Evolutionary conservation across 1,139 yeast species (phyloP).

Genomic region (Pichia sp.): DNA sequence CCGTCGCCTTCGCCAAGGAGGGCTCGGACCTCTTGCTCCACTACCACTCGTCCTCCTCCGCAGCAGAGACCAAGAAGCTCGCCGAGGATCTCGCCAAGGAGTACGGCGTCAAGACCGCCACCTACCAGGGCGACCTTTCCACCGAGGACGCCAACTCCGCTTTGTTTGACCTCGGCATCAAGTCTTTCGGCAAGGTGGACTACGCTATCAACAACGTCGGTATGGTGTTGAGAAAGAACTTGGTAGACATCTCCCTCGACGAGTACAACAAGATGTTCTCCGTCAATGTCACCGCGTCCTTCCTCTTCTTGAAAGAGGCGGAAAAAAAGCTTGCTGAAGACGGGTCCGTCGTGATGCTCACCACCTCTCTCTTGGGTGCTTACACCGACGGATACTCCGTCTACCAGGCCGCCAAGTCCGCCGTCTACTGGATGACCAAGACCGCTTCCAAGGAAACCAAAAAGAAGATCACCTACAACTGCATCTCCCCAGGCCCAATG

Average conservation of each 20-base stretch:
- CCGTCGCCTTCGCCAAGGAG: constrained; percentile 49
- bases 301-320: constrained; percentile 58
- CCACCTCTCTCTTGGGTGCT: constrained; percentile 64
- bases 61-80: constrained; percentile 38
- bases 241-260: constrained; percentile 44
- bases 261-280: constrained; percentile 54
- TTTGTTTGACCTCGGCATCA: constrained; percentile 45
- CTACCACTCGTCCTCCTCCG: constrained; percentile 45
- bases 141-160: constrained; percentile 40
- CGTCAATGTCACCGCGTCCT: constrained; percentile 56
- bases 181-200: constrained; percentile 47
- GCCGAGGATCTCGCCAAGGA: constrained; percentile 37
- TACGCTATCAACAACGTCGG: constrained; percentile 67
- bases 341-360: constrained; percentile 54
- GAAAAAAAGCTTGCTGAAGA: constrained; percentile 45
- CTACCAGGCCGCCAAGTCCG: constrained; percentile 60
- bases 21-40: constrained; percentile 58
- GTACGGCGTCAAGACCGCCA: constrained; percentile 39
- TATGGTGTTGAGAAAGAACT: constrained; percentile 53
- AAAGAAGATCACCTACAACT: constrained; percentile 48
- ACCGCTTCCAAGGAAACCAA: constrained; percentile 56
- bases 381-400: constrained; percentile 53
- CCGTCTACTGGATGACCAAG: constrained; percentile 55
- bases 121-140: constrained; percentile 45
- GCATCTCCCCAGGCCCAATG: constrained; percentile 71